phyloP scores from a whole-genome alignment of 2,329 filamentous ascomycete genomes.

The Incumbomyces lentus region DNA sequence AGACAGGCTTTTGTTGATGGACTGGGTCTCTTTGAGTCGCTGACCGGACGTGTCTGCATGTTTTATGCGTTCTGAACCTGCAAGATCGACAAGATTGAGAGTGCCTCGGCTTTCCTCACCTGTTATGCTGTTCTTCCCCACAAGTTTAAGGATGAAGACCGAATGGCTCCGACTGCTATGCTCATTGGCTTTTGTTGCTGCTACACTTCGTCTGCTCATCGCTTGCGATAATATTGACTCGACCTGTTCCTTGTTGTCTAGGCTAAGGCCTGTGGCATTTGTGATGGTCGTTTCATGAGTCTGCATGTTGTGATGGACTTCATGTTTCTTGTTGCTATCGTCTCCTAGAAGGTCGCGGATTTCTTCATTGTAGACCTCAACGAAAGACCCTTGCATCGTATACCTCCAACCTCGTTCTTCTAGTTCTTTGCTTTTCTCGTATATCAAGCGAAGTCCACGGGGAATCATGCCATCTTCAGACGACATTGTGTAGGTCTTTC shows the following conservation, averaged over 20 bases:
- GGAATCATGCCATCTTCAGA: slow-evolving; percentile 89
- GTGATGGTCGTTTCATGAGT: slow-evolving; percentile 74
- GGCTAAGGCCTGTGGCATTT: slow-evolving; percentile 63
- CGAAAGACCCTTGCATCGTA: slow-evolving; percentile 85
- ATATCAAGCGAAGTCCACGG: slow-evolving; percentile 84
- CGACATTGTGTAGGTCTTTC: slow-evolving; percentile 96
- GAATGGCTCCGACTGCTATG: slow-evolving; percentile 89
- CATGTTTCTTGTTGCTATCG: slow-evolving; percentile 74
- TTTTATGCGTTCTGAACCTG: slow-evolving; percentile 82
- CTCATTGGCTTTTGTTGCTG: slow-evolving; percentile 95
- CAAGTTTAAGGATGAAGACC: slow-evolving; percentile 75
- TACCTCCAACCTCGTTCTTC: slow-evolving; percentile 91
- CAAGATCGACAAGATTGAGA: slow-evolving; percentile 89
- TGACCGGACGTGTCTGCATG: slow-evolving; percentile 79
- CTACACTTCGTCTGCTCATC: slow-evolving; percentile 77
- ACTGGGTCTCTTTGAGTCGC: slow-evolving; percentile 84
- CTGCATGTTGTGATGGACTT: slow-evolving; percentile 75
- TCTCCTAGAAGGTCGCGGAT: slow-evolving; percentile 77
- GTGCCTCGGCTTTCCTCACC: slow-evolving; percentile 83
- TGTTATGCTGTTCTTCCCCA: slow-evolving; percentile 59
- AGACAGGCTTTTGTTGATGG: slow-evolving; percentile 90
- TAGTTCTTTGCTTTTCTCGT: slow-evolving; percentile 71
- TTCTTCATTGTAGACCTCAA: slow-evolving; percentile 98
- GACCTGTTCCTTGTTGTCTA: slow-evolving; percentile 72
- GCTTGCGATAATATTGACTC: slow-evolving; percentile 71